Evolutionary conservation across 495 filamentous ascomycete species (phyloP).

Genomic region (Lophium mytilinum): DNA sequence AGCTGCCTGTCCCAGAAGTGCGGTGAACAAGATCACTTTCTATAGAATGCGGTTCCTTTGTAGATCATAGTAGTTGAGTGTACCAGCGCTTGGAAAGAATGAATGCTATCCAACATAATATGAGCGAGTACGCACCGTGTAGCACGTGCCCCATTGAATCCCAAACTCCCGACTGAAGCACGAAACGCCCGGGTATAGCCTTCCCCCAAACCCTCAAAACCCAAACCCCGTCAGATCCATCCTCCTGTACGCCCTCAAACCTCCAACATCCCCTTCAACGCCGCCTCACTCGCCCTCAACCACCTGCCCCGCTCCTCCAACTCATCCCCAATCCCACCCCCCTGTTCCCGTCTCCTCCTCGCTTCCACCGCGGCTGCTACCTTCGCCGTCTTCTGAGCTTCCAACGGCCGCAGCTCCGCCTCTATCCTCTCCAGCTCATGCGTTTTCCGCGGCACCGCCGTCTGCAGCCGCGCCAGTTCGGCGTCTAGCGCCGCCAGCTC

Average conservation of each 20-base stretch:
- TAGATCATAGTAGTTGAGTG: too few species aligned
- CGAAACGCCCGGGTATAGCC: too few species aligned
- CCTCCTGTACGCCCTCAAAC: conserved; percentile 2
- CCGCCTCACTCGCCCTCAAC: conserved; percentile 64
- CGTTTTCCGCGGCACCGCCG: conserved; percentile 59
- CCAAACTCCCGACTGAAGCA: too few species aligned
- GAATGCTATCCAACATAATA: too few species aligned
- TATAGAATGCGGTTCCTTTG: too few species aligned
- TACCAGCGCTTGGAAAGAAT: too few species aligned
- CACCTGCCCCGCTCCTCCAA: conserved; percentile 76
- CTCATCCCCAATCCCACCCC: conserved; percentile 62
- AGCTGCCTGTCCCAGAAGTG: too few species aligned
- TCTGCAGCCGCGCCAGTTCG: conserved; percentile 57
- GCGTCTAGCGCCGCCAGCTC: conserved; percentile 58
- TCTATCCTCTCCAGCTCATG: conserved; percentile 64
- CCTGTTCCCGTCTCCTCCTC: conserved; percentile 63
- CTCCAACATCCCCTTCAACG: conserved; percentile 59
- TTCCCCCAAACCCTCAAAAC: background rate
- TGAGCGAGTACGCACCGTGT: too few species aligned
- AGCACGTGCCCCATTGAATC: too few species aligned
- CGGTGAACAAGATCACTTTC: too few species aligned
- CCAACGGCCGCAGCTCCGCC: conserved; percentile 61
- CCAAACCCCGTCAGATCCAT: background rate
- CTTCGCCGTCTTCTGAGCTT: conserved; percentile 59
- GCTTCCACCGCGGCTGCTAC: conserved; percentile 71